Conservation (phyloP, 257 asterid genomes). For the Nicotiana benthamiana region DNA sequence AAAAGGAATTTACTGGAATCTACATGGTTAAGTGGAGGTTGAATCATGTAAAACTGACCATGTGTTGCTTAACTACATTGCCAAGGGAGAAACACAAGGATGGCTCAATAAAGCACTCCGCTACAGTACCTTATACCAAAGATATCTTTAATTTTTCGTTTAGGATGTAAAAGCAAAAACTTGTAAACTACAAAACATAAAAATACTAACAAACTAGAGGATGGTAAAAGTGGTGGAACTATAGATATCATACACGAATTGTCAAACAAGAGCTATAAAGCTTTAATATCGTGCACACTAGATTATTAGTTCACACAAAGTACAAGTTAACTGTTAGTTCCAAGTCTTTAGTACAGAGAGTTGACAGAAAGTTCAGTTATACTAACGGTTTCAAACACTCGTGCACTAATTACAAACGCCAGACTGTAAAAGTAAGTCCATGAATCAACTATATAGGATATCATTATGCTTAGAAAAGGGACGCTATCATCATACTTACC, state of each 20-base stretch:
- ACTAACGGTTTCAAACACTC: neutral
- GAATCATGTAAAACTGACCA: neutral
- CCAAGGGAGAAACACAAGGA: neutral
- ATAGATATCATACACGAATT: neutral
- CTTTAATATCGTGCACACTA: neutral
- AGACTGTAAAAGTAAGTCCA: neutral
- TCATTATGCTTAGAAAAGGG: neutral
- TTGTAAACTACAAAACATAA: neutral
- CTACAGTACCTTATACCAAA: neutral
- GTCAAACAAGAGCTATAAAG: neutral
- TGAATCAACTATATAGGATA: neutral
- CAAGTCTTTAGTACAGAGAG: neutral
- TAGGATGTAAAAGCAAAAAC: neutral
- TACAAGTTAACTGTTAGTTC: neutral
- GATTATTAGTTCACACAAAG: neutral
- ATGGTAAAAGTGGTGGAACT: neutral
- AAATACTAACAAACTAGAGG: neutral
- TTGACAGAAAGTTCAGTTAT: neutral
- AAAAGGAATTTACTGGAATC: neutral
- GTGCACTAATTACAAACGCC: neutral
- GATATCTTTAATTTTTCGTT: neutral
- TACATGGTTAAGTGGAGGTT: neutral
- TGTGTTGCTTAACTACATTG: neutral
- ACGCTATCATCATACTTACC: slow-evolving; percentile 45
- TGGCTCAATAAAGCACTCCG: neutral